Evolutionary conservation across 2,329 filamentous ascomycete genomes (phyloP).

Genomic region (Chrysoporthe cubensis): DNA sequence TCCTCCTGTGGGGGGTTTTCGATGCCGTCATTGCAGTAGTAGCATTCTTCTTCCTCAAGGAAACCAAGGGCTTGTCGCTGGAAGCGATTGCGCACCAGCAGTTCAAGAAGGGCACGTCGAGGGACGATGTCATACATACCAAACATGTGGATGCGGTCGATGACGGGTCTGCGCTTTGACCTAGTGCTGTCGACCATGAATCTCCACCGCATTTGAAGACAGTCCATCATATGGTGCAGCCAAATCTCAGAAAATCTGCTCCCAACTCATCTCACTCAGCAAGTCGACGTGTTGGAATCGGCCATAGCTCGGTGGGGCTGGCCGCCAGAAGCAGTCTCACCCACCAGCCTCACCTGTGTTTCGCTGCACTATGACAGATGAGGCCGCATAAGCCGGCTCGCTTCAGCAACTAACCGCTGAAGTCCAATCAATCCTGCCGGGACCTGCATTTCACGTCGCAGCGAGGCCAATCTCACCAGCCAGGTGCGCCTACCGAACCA

Average conservation of each 20-base stretch:
- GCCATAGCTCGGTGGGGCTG: neutral
- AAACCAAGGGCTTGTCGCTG: constrained; percentile 70
- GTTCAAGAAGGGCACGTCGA: constrained; percentile 32
- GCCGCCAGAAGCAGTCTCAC: neutral
- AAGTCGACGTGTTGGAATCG: neutral
- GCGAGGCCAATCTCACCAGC: constrained; percentile 3
- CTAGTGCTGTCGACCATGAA: too few relatives aligned
- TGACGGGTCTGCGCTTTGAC: neutral
- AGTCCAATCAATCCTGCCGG: neutral
- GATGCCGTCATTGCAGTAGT: constrained; percentile 46
- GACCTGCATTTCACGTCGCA: neutral
- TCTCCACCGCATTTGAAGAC: neutral
- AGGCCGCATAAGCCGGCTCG: constrained; percentile 12
- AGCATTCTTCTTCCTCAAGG: constrained; percentile 62
- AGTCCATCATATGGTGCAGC: neutral
- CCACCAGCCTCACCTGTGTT: constrained; percentile 5
- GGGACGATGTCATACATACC: constrained; percentile 21
- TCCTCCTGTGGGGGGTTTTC: constrained; percentile 51
- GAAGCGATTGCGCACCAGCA: constrained; percentile 54
- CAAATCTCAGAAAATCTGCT: neutral
- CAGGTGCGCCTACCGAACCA: neutral
- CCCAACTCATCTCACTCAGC: constrained; percentile 7
- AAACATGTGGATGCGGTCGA: constrained; percentile 20
- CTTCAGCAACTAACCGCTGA: neutral
- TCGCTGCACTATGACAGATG: constrained; percentile 3